phyloP scores from a whole-genome alignment of 108 stramenopile genomes.

The Cyclotella kingstonii region DNA sequence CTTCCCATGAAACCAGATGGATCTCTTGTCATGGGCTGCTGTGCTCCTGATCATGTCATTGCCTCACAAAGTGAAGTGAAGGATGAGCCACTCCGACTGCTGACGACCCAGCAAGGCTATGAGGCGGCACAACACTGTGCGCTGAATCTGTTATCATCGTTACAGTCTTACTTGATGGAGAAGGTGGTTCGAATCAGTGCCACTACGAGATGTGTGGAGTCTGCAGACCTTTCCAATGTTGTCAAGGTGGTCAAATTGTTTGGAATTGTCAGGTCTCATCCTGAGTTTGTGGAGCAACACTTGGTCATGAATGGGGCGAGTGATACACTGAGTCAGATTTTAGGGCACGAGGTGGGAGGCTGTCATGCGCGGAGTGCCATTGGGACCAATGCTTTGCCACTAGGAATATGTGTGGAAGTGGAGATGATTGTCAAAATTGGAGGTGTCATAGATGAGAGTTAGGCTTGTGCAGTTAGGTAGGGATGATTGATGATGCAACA shows the following conservation, averaged over 20 bases:
- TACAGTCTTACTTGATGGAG: conserved; percentile 31
- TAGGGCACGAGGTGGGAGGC: conserved; percentile 42
- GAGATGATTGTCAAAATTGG: conserved; percentile 39
- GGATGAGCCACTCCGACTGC: neutral
- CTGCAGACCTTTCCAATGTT: conserved; percentile 31
- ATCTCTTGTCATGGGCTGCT: conserved; percentile 41
- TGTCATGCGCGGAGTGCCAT: conserved; percentile 48
- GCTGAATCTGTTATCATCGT: conserved; percentile 51
- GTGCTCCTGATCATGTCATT: conserved; percentile 44
- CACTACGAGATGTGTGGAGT: conserved; percentile 3
- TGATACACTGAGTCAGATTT: conserved; percentile 31
- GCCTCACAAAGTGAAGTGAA: neutral
- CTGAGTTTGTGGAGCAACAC: conserved; percentile 40
- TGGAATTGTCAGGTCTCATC: conserved; percentile 39
- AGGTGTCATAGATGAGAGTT: too few species aligned
- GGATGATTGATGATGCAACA: too few species aligned
- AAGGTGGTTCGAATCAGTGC: conserved; percentile 9
- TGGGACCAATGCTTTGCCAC: conserved; percentile 38
- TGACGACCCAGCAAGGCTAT: conserved; percentile 52
- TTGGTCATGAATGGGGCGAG: conserved; percentile 46
- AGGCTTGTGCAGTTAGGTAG: too few species aligned
- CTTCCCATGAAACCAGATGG: conserved; percentile 49
- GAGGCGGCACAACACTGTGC: conserved; percentile 53
- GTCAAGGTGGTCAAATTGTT: conserved; percentile 38
- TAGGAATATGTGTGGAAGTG: conserved; percentile 44